Conservation (phyloP, 495 filamentous ascomycete genomes). For the Geoglossum glabrum region DNA sequence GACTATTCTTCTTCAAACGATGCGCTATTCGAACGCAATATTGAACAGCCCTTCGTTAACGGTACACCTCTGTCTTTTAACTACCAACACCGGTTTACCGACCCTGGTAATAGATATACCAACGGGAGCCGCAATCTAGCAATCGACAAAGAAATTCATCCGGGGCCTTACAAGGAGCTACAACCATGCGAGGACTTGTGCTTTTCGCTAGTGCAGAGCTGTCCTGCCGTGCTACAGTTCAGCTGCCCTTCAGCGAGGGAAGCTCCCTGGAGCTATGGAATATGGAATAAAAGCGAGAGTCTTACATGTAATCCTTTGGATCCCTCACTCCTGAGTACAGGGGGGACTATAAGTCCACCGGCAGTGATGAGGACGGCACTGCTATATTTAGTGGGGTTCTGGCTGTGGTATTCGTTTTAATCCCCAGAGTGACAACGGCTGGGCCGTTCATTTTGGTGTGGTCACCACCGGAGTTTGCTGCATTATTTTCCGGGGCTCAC, state of each 20-base stretch:
- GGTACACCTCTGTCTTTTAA: conserved; percentile 19
- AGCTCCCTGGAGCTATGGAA: not conserved
- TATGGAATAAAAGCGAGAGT: not conserved
- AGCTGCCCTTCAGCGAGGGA: conserved; percentile 38
- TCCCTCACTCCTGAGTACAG: not conserved
- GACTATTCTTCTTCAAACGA: conserved; percentile 41
- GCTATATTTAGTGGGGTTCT: not conserved
- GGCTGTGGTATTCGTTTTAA: not conserved
- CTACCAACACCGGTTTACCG: not conserved
- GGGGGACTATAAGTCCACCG: not conserved
- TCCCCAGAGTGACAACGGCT: not conserved
- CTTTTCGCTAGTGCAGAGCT: conserved; percentile 61
- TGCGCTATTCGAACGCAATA: conserved; percentile 47
- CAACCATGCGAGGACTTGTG: conserved; percentile 73
- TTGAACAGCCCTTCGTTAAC: conserved; percentile 47
- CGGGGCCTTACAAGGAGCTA: conserved; percentile 87
- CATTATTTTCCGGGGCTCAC: not conserved
- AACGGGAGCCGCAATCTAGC: conserved; percentile 30
- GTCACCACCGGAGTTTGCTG: not conserved
- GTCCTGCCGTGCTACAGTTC: conserved; percentile 63
- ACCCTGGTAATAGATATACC: not conserved
- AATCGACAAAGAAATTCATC: conserved; percentile 51
- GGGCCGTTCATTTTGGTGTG: not conserved
- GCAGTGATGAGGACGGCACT: not conserved
- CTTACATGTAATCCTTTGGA: not conserved